Evolutionary conservation across 2,329 filamentous ascomycete genomes (phyloP), one percentile per base, ranked within the genome.

Genomic region (Botrytis elliptica): DNA sequence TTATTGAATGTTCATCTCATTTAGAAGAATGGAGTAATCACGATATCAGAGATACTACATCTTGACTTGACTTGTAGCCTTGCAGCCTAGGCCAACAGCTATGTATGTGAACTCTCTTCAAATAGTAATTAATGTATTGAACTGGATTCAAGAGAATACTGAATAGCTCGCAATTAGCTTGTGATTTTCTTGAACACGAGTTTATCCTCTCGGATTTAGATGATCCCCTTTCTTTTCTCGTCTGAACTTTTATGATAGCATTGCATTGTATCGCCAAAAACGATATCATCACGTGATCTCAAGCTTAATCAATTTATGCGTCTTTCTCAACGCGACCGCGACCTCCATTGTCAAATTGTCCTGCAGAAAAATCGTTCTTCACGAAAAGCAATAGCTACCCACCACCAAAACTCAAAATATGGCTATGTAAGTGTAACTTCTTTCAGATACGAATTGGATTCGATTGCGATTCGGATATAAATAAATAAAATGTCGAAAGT

Each of bases 381-480:
- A 55, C 22, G 46, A 55, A 68, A 68, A 68, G 46, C 10, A 68
- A 57, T n/a, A 55, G 25, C 12, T n/a, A 55, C 33, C 46, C 10
- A 68, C 22, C 33, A 67, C 25, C 46, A 22, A 40, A 68, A 55
- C 65, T 55, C 25, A n/a, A 74, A 62, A 42, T 9, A 74, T 74
- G 72, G 72, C 72, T 18, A 74, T 74, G 72, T 74, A 60, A 57
- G 72, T 55, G 18, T 29, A 33, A n/a, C 40, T 12, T 4, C 22
- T 22, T 55, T 9, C 5, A n/a, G 20, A 38, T 22, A 33, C 22
- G 38, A n/a, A 55, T 18, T 38, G 16, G 20, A 71, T 7, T 36
- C 6, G 20, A 38, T 62, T 20, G 29, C n/a, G 7, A 25, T 72
- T 49, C 36, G 4, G 4, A 16, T 5, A 49, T 5, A 29, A 44